A percentile compares a stretch with the other conserved stretches of the same genome.
Evolutionary conservation across 83 land plant genomes (phyloP).

Genomic region (Isoetes engelmannii): DNA sequence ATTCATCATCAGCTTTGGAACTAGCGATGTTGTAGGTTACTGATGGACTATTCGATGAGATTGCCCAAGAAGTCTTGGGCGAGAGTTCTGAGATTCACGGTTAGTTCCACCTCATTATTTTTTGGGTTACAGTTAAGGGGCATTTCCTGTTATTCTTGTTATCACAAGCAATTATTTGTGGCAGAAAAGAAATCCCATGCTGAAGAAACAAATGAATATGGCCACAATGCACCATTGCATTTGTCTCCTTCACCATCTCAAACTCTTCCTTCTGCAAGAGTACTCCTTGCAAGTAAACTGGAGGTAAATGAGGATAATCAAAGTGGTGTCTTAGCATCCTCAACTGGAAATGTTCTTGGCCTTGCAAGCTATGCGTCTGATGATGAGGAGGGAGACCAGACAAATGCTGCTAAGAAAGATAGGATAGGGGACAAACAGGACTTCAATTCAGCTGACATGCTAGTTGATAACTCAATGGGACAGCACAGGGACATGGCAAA

Average conservation of each 20-base stretch:
- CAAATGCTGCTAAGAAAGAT: slow-evolving; percentile 2
- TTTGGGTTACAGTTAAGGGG: slow-evolving; percentile 6
- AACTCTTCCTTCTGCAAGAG: slow-evolving; percentile 43
- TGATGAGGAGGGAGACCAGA: slow-evolving; percentile 38
- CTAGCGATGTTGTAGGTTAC: slow-evolving; percentile 71
- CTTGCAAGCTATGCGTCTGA: slow-evolving; percentile 89
- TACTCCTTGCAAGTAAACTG: slow-evolving; percentile 39
- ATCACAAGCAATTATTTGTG: too few relatives aligned
- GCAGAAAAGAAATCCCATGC: not conserved
- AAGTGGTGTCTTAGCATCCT: slow-evolving; percentile 37
- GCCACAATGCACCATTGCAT: slow-evolving; percentile 20
- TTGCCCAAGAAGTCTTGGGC: slow-evolving; percentile 78
- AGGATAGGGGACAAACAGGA: slow-evolving; percentile 2
- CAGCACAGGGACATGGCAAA: slow-evolving; percentile 6
- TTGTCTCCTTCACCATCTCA: slow-evolving; percentile 24
- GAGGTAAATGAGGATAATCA: slow-evolving; percentile 29
- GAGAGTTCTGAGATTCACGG: slow-evolving; percentile 30
- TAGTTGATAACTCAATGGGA: not conserved
- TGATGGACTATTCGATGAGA: slow-evolving; percentile 89
- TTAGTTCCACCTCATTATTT: not conserved
- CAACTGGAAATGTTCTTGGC: slow-evolving; percentile 59
- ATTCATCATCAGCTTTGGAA: not conserved
- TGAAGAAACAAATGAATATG: slow-evolving; percentile 5
- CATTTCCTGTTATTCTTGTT: not conserved
- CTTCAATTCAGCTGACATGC: not conserved